Evolutionary conservation across 495 filamentous ascomycete species (phyloP).

Genomic region (Xylaria castorea): DNA sequence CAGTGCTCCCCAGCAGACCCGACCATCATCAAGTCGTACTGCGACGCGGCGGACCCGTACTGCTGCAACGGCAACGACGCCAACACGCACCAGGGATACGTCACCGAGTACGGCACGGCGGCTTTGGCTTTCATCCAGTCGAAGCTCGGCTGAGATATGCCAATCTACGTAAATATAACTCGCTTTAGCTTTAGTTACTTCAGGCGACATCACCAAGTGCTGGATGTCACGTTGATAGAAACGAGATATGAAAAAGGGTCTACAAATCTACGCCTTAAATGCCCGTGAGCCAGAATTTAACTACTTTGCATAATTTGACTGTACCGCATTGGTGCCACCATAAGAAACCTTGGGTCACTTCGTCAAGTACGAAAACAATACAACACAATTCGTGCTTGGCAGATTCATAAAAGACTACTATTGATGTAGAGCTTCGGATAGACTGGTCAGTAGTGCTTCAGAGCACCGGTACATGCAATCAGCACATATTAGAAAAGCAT

Average conservation of each 20-base stretch:
- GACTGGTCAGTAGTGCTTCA: not conserved
- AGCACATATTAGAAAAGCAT: not conserved
- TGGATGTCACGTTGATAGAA: not conserved
- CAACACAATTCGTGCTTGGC: not conserved
- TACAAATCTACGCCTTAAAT: not conserved
- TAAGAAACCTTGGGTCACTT: not conserved
- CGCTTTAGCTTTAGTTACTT: not conserved
- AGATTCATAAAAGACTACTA: not conserved
- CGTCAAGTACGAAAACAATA: not conserved
- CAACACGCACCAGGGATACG: constrained; percentile 66
- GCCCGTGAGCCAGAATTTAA: not conserved
- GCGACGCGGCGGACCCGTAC: constrained; percentile 67
- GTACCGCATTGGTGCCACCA: not conserved
- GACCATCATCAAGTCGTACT: constrained; percentile 66
- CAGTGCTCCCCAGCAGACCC: constrained; percentile 57
- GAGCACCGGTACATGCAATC: not conserved
- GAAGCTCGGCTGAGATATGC: constrained; percentile 22
- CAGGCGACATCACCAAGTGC: not conserved
- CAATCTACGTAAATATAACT: not conserved
- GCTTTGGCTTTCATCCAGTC: constrained; percentile 48
- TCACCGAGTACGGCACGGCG: constrained; percentile 52
- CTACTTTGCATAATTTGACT: not conserved
- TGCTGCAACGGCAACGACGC: constrained; percentile 69
- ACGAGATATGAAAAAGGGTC: not conserved
- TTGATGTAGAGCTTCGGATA: not conserved